phyloP scores from a whole-genome alignment of 2,329 filamentous ascomycete genomes.

The Penicillium sumatraense region DNA sequence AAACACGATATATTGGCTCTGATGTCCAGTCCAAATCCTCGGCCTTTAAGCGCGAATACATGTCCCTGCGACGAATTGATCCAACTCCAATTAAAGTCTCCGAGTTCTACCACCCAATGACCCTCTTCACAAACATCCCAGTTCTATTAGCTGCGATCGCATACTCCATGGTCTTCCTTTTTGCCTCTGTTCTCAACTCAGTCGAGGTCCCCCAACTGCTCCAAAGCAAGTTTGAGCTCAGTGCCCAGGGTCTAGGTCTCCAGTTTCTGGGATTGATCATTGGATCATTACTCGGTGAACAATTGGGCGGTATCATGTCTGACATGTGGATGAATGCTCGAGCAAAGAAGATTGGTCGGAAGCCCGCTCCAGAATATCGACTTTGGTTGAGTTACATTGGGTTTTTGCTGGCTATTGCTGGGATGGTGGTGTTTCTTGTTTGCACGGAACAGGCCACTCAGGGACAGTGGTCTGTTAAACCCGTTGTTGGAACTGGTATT shows the following conservation, averaged over 20 bases:
- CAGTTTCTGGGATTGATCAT: conserved; percentile 64
- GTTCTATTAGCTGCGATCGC: conserved; percentile 57
- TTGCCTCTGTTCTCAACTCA: conserved; percentile 57
- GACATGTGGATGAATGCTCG: conserved; percentile 60
- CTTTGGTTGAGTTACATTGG: conserved; percentile 63
- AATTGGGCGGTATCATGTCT: conserved; percentile 59
- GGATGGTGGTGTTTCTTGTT: conserved; percentile 61
- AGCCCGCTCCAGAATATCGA: conserved; percentile 56
- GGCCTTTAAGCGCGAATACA: conserved; percentile 48
- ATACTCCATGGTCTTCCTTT: conserved; percentile 64
- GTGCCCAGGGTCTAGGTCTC: conserved; percentile 61
- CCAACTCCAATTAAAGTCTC: conserved; percentile 50
- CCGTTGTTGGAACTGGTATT: conserved; percentile 59
- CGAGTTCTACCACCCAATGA: conserved; percentile 59
- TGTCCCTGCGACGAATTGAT: conserved; percentile 56
- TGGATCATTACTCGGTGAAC: conserved; percentile 63
- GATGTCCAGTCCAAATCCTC: conserved; percentile 27
- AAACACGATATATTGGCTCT: conserved; percentile 55
- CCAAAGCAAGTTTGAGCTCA: conserved; percentile 59
- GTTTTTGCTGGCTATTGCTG: conserved; percentile 56
- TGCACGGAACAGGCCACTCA: conserved; percentile 51
- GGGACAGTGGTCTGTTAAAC: conserved; percentile 59
- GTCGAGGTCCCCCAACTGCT: conserved; percentile 66
- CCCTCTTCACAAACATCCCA: conserved; percentile 51
- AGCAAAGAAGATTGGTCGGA: conserved; percentile 37